Evolutionary conservation across 1,139 yeast species (phyloP).

Genomic region (Candida pseudoviswanathii): DNA sequence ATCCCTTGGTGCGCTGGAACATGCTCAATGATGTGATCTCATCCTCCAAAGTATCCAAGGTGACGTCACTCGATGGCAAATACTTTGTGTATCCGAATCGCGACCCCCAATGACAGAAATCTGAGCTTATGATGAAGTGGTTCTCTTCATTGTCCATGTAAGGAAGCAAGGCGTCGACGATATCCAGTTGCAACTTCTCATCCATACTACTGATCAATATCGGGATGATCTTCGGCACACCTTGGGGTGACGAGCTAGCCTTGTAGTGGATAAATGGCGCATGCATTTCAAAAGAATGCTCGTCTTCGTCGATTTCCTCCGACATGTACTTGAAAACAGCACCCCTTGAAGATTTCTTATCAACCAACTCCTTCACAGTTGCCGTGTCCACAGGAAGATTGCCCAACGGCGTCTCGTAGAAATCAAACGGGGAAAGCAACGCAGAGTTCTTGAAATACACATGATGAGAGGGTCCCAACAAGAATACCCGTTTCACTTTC

Average conservation of each 20-base stretch:
- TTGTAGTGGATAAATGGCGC: slow-evolving; percentile 63
- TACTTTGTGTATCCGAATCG: slow-evolving; percentile 74
- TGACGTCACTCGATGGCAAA: slow-evolving; percentile 29
- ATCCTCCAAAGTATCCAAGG: slow-evolving; percentile 17
- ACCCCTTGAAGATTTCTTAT: slow-evolving; percentile 16
- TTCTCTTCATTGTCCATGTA: slow-evolving; percentile 58
- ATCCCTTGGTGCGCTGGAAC: slow-evolving; percentile 15
- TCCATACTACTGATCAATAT: slow-evolving; percentile 73
- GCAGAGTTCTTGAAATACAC: slow-evolving; percentile 71
- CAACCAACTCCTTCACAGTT: slow-evolving; percentile 34
- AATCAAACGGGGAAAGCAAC: slow-evolving; percentile 53
- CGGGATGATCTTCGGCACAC: slow-evolving; percentile 66
- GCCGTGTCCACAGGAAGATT: slow-evolving; percentile 63
- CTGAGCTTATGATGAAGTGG: slow-evolving; percentile 82
- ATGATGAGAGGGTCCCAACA: slow-evolving; percentile 94
- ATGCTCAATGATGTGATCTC: slow-evolving; percentile 20
- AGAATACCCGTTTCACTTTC: slow-evolving; percentile 63
- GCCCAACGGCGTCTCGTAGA: slow-evolving; percentile 84
- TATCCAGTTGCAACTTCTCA: slow-evolving; percentile 39
- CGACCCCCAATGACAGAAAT: slow-evolving; percentile 95
- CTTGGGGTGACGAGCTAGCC: slow-evolving; percentile 31
- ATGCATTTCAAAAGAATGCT: slow-evolving; percentile 96
- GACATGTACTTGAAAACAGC: slow-evolving; percentile 58
- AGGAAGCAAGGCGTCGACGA: slow-evolving; percentile 54
- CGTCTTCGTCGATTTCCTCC: slow-evolving; percentile 68